phyloP scores from a whole-genome alignment of 805 yeast genomes.

The Scheffersomyces ergatensis region DNA sequence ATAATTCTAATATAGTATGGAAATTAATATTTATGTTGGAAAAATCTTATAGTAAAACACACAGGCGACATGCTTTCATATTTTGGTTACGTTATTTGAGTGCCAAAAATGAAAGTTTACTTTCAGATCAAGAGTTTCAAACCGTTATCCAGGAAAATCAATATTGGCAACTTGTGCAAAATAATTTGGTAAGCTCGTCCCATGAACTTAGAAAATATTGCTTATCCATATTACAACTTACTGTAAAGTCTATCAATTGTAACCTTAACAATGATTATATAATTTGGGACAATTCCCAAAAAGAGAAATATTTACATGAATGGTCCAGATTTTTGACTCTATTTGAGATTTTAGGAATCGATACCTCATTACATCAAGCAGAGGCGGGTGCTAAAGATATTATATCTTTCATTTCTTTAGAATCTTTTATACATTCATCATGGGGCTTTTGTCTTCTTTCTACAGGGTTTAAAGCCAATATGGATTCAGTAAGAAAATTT shows the following conservation, averaged over 20 bases:
- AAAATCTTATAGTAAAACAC: conserved; percentile 16
- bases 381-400: conserved; percentile 73
- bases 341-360: conserved; percentile 78
- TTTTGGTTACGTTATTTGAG: conserved; percentile 57
- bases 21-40: conserved; percentile 36
- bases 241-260: conserved; percentile 47
- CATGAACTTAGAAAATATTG: conserved; percentile 73
- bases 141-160: conserved; percentile 18
- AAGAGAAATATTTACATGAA: conserved; percentile 35
- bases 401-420: conserved; percentile 46
- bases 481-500: conserved; percentile 73
- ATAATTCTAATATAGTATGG: conserved; percentile 40
- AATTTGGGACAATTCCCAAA: conserved; percentile 38
- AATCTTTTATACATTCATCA: conserved; percentile 54
- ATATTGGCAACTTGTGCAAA: conserved; percentile 61
- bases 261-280: conserved; percentile 36
- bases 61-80: conserved; percentile 43
- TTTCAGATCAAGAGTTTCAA: conserved; percentile 22
- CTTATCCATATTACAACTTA: conserved; percentile 59
- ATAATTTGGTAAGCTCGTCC: conserved; percentile 49
- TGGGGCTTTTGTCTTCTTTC: conserved; percentile 77
- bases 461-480: conserved; percentile 71
- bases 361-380: conserved; percentile 82
- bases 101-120: conserved; percentile 10
- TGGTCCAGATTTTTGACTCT: conserved; percentile 77